Conservation (phyloP, 139 green algal genomes). For the Coelastrella sp. region DNA sequence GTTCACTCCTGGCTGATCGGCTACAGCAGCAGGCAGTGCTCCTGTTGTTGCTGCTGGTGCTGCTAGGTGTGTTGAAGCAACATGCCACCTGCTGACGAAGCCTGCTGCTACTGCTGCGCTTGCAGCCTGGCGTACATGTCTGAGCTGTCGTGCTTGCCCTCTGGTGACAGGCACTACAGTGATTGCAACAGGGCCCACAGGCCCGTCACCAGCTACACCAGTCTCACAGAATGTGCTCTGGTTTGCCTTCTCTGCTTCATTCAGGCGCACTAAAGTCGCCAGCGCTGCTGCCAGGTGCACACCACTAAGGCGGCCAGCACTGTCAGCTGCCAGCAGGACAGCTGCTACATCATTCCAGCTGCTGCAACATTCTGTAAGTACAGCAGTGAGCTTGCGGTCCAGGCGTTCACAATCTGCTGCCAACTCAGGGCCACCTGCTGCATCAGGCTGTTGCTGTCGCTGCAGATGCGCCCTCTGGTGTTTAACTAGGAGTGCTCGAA, state of each 20-base stretch:
- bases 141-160: not conserved
- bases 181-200: not conserved
- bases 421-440: not conserved
- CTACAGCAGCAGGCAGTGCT: not conserved
- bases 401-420: not conserved
- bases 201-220: not conserved
- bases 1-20: not conserved
- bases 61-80: not conserved
- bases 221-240: not conserved
- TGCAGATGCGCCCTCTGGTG: conserved; percentile 2
- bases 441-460: not conserved
- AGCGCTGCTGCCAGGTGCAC: conserved; percentile 27
- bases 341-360: not conserved
- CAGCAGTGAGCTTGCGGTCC: conserved; percentile 23
- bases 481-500: too few species aligned
- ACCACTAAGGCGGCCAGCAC: not conserved
- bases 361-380: conserved; percentile 20
- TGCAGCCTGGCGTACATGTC: not conserved
- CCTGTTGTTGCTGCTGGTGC: not conserved
- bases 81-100: conserved; percentile 10
- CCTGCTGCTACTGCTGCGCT: not conserved
- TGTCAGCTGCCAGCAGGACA: conserved; percentile 19
- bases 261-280: conserved; percentile 14
- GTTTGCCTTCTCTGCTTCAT: not conserved
- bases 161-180: not conserved